phyloP scores from a whole-genome alignment of 805 yeast species.

The Starmera pachycereana region DNA sequence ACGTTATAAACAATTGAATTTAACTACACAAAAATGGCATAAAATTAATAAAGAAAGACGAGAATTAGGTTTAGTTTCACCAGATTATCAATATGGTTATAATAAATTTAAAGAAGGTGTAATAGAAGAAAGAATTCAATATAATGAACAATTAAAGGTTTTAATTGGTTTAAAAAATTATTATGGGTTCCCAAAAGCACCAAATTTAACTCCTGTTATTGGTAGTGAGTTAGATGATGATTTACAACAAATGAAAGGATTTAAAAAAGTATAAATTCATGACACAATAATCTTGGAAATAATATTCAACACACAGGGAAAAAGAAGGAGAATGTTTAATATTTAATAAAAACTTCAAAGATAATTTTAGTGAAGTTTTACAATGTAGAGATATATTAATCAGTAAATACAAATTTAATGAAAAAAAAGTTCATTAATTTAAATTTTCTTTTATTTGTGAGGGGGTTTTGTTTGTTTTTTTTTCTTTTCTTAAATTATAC shows the following conservation, averaged over 20 bases:
- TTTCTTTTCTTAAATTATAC: no score
- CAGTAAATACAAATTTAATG: no score
- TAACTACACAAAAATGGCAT: constrained; percentile 84
- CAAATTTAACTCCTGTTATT: constrained; percentile 51
- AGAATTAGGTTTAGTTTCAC: constrained; percentile 55
- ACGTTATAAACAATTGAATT: constrained; percentile 52
- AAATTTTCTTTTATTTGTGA: no score
- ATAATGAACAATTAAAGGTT: constrained; percentile 59
- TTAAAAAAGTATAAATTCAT: neutral
- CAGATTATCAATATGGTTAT: constrained; percentile 32
- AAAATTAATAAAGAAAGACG: constrained; percentile 83
- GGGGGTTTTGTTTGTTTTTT: no score
- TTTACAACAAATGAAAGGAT: constrained; percentile 40
- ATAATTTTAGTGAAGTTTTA: no score
- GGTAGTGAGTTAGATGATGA: constrained; percentile 72
- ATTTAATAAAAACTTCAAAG: no score
- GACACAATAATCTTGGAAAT: no score
- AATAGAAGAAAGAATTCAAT: constrained; percentile 56
- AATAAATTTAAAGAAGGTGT: constrained; percentile 34
- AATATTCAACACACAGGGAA: no score
- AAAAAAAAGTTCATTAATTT: no score
- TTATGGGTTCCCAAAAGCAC: constrained; percentile 79
- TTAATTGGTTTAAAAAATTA: constrained; percentile 57
- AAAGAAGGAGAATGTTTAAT: no score
- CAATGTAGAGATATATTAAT: no score